phyloP scores from a whole-genome alignment of 2,329 filamentous ascomycete genomes.

The Aspergillus alliaceus region DNA sequence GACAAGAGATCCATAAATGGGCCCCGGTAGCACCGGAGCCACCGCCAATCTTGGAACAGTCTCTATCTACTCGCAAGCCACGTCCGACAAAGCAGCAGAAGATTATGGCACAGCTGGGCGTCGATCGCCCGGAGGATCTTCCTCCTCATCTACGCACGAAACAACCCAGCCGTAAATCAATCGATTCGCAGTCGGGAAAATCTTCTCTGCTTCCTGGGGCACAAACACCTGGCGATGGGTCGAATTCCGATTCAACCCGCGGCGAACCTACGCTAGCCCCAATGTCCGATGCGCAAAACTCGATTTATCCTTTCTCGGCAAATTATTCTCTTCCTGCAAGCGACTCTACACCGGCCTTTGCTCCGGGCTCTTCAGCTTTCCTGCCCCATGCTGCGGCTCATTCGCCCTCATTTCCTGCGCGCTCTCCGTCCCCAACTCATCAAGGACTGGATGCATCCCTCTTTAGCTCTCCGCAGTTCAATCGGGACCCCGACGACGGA shows the following conservation, averaged over 20 bases:
- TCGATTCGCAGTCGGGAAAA: slow-evolving; percentile 43
- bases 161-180: slow-evolving; percentile 68
- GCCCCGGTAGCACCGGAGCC: slow-evolving; percentile 83
- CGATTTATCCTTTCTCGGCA: slow-evolving; percentile 40
- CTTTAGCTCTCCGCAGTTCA: slow-evolving; percentile 44
- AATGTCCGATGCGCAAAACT: slow-evolving; percentile 29
- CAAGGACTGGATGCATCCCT: slow-evolving; percentile 39
- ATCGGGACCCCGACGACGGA: slow-evolving; percentile 33
- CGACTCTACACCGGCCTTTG: slow-evolving; percentile 39
- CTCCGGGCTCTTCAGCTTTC: slow-evolving; percentile 36
- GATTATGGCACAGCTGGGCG: slow-evolving; percentile 82
- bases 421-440: slow-evolving; percentile 39
- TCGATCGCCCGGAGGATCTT: slow-evolving; percentile 86
- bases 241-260: slow-evolving; percentile 29
- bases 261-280: slow-evolving; percentile 35
- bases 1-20: slow-evolving; percentile 93
- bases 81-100: slow-evolving; percentile 96
- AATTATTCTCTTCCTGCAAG: slow-evolving; percentile 39
- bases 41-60: slow-evolving; percentile 82
- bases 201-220: slow-evolving; percentile 31
- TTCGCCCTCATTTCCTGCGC: slow-evolving; percentile 40
- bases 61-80: slow-evolving; percentile 89
- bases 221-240: slow-evolving; percentile 29
- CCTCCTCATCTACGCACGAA: slow-evolving; percentile 81
- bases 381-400: slow-evolving; percentile 35